Evolutionary conservation across 1,284 basidiomycete genomes (phyloP), one percentile per base, ranked within the genome.

Genomic region (Rhodotorula sp.): DNA sequence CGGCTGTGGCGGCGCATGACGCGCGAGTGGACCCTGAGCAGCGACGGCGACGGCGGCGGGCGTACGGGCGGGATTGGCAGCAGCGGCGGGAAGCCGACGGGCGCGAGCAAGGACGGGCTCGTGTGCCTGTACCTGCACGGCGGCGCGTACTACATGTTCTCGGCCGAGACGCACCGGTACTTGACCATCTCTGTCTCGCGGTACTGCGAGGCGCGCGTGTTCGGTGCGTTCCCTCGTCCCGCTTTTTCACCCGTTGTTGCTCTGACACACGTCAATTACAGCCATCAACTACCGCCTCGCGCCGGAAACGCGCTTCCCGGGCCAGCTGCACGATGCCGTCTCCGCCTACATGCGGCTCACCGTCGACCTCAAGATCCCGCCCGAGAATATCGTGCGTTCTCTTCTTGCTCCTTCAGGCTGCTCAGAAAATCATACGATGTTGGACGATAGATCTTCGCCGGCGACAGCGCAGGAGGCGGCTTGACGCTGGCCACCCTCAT

Each of bases 271-370:
- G 25, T 3, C 23, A 0, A 3, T 3, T 16, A 54, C 77, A 93
- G 92, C 92, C n/a, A 85, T 98, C 77, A 94, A 98, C 80, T 99
- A 99, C 82, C 91, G 96, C 25, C 85, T 99, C 45, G 95, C 96
- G 0, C 96, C 96, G 2, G 96, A 97, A 81, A 92, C 93, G 12
- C 86, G 87, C 46, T 99, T 99, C 82, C 96, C 96, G 0, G 92
- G 95, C 0, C 91, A 94, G 42, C 85, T 99, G 12, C 92, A 97
- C 79, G 97, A 99, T 78, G 91, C 89, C 45, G 91, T 95, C 60
- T 87, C 86, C 27, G 91, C 90, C 1, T 99, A 96, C 80, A 86
- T 98, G 75, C 86, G 96, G 27, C 86, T 99, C 19, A 87, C 90
- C 3, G 90, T 94, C 65, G 93, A 97, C 75, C 87, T 99, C 52